Evolutionary conservation across 371 early-diverging fungal species (phyloP).

Genomic region (Nematocida ironsii): DNA sequence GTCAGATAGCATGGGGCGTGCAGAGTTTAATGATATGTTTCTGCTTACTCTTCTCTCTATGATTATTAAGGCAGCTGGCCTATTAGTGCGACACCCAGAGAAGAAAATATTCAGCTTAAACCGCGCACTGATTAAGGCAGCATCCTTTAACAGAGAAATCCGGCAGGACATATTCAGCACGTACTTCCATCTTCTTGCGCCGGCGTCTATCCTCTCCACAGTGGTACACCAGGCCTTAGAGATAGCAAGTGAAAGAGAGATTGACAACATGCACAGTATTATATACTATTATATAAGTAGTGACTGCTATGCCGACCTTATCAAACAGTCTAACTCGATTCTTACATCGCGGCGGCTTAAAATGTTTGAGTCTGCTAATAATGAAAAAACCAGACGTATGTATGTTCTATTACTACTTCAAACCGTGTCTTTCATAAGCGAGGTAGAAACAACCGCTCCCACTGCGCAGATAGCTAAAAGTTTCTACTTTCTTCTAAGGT

Average conservation of each 20-base stretch:
- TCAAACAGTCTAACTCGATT: constrained; percentile 37
- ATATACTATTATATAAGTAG: constrained; percentile 11
- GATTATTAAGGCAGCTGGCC: constrained; percentile 38
- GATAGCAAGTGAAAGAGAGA: constrained; percentile 45
- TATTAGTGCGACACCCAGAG: constrained; percentile 53
- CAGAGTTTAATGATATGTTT: constrained; percentile 13
- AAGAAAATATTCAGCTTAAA: constrained; percentile 40
- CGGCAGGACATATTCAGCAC: constrained; percentile 45
- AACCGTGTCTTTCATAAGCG: constrained; percentile 31
- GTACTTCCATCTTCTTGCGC: constrained; percentile 45
- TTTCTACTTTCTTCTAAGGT: constrained; percentile 53
- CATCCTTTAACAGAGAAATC: constrained; percentile 41
- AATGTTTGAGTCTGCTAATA: constrained; percentile 48
- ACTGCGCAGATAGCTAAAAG: constrained; percentile 45
- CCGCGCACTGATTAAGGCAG: constrained; percentile 44
- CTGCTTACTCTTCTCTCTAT: constrained; percentile 43
- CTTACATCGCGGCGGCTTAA: constrained; percentile 9
- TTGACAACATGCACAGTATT: constrained; percentile 40
- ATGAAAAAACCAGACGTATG: constrained; percentile 14
- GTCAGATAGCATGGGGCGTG: neutral
- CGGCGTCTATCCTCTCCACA: constrained; percentile 1
- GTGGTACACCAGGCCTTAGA: constrained; percentile 35
- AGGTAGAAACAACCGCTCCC: constrained; percentile 11
- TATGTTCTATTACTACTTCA: constrained; percentile 39
- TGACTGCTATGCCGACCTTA: constrained; percentile 49